Evolutionary conservation across 2,329 filamentous ascomycete genomes (phyloP), one percentile per base, ranked within the genome.

Genomic region (Trichoderma guizhouense): DNA sequence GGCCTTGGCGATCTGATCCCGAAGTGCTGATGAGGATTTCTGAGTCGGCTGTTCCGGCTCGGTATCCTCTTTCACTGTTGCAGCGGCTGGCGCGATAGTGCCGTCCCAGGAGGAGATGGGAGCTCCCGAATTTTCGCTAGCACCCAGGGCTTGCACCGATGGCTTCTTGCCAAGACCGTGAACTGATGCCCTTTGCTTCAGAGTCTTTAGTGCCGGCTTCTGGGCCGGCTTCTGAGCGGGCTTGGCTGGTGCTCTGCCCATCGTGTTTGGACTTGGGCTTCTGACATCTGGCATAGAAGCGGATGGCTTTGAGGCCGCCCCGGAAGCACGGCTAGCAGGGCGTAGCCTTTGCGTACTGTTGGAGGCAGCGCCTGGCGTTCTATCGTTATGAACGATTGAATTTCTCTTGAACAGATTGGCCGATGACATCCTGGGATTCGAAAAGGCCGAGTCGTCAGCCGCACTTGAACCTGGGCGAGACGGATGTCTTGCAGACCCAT

Each of bases 1-100:
- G 1, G 96, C 95, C 76, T 95, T 95, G 47, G 95, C 94, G 74
- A 98, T 98, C 69, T 96, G 95, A 66, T 98, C 94, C 39, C 96
- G 90, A 15, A 99, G 83, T 0, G 94, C 91, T 18, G 88, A 85
- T 0, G 95, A 98, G 0, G 94, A 94, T 76, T 93, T 96, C 51
- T 83, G 80, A 68, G 64, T n/a, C 1, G 64, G 21, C 24, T 66
- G 64, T 21, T 53, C 57, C 24, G 39, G 15, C 9, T 71, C 69
- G 21, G 5, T n/a, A 55, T 34, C n/a, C 15, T 66, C 39, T 7
- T 26, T 62, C 0, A 62, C 76, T 43, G 76, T 74, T 14, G 76
- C 67, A 7, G 75, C 24, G 60, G 75, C 67, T 0, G 79, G 72
- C 2, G 77, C 74, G 43, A 81, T 78, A 1, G 75, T 75, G 15